Conservation (phyloP, 768 basidiomycete genomes). For the Russula compacta region DNA sequence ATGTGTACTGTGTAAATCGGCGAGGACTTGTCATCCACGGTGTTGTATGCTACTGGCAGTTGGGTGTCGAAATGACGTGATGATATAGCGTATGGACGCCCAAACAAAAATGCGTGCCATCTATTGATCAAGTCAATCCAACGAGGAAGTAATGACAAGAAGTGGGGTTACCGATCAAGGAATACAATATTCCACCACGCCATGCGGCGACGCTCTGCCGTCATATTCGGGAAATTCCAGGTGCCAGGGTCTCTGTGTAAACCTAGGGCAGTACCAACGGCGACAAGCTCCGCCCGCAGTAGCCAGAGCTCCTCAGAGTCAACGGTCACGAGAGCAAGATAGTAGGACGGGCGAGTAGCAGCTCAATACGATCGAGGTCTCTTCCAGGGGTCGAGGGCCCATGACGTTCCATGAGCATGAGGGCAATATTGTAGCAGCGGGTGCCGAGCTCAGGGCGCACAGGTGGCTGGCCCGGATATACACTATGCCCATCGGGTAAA, state of each 20-base stretch:
- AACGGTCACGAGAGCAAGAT: slow-evolving; percentile 60
- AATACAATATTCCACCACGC: slow-evolving; percentile 87
- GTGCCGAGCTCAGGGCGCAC: slow-evolving; percentile 32
- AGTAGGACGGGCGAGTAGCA: slow-evolving; percentile 62
- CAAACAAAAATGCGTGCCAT: slow-evolving; percentile 87
- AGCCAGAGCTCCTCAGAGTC: slow-evolving; percentile 79
- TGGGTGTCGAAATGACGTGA: slow-evolving; percentile 81
- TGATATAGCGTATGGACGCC: slow-evolving; percentile 63
- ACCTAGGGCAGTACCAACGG: slow-evolving; percentile 74
- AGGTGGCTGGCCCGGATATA: slow-evolving; percentile 15
- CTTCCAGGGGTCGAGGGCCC: slow-evolving; percentile 45
- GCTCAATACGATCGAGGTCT: slow-evolving; percentile 67
- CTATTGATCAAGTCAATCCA: slow-evolving; percentile 30
- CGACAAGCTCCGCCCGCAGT: slow-evolving; percentile 61
- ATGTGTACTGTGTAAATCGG: slow-evolving; percentile 68
- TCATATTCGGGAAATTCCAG: slow-evolving; percentile 58
- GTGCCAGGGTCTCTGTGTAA: slow-evolving; percentile 79
- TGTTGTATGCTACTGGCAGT: slow-evolving; percentile 60
- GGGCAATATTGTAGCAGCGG: slow-evolving; percentile 65
- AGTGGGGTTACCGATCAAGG: slow-evolving; percentile 55
- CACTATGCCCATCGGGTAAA: slow-evolving; percentile 16
- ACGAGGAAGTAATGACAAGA: slow-evolving; percentile 6
- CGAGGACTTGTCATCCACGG: slow-evolving; percentile 50
- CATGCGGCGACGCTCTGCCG: slow-evolving; percentile 75
- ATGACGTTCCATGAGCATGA: slow-evolving; percentile 52